Evolutionary conservation across 495 filamentous ascomycete genomes (phyloP), one percentile per base, ranked within the genome.

Genomic region (Tricharina praecox): DNA sequence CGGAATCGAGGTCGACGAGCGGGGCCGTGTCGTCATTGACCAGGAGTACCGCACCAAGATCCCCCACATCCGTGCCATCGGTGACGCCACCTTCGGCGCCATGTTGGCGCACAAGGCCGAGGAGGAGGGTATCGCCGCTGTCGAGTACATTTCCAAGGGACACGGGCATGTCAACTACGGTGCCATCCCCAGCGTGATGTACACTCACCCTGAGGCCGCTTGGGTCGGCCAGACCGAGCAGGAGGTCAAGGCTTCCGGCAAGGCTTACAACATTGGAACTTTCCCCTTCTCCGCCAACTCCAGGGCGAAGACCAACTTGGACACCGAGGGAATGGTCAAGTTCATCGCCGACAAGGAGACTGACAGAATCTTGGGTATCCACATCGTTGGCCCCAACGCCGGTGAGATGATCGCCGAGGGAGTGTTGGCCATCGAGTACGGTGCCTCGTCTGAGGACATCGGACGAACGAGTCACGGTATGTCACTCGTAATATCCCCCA

Each of bases 31-130:
- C 33, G 78, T 96, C 58, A 94, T 97, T 65, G 90, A 97, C 73
- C 80, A 84, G 60, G 85, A 97, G 70, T 97, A 93, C 73, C 85
- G 90, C 68, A 96, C 90, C 60, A 94, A 93, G 71, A 64, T 88
- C 45, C 80, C 85, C 10, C 92, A 97, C 70, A 93, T 97, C 66
- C 87, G 90, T 53, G 87, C 86, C 61, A 79, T 97, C 54, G 90
- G 90, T 59, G 90, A 97, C 67, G 82, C 77, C 64, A 97, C 90
- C 15, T 97, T 96, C 67, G 90, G 90, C 15, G 92, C 90, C 57
- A 97, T 97, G 90, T 78, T 97, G 59, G 90, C 90, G 42, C 90
- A 97, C 75, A 97, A 97, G 75, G 90, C 92, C 34, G 90, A 97
- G 70, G 90, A 97, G 70, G 90, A 97, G 70, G 90, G 71, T 46